phyloP scores from a whole-genome alignment of 345 rosid genomes.

The Sonneratia caseolaris region DNA sequence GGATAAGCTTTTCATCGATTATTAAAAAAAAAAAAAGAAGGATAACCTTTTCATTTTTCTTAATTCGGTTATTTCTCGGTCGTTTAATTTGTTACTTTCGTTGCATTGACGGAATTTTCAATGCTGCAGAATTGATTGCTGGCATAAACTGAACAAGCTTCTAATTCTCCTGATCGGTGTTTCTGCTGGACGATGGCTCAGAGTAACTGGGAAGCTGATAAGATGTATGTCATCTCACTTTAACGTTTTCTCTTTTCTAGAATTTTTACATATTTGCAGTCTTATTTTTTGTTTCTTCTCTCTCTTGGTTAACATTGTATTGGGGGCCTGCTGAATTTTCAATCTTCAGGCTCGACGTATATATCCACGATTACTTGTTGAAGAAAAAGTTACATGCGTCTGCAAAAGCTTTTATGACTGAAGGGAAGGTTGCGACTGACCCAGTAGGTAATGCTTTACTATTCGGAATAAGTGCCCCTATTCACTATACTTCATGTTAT shows the following conservation, averaged over 20 bases:
- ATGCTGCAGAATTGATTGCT: conserved; percentile 5
- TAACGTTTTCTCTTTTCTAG: not conserved
- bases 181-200: conserved; percentile 33
- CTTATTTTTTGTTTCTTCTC: conserved; percentile 12
- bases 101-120: not conserved
- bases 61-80: not conserved
- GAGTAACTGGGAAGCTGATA: conserved; percentile 68
- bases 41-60: not conserved
- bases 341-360: conserved; percentile 54
- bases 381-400: conserved; percentile 57
- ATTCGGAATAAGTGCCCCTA: not conserved
- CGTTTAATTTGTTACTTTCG: not conserved
- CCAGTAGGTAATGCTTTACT: conserved; percentile 47
- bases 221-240: conserved; percentile 30
- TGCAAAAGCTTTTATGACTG: conserved; percentile 62
- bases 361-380: conserved; percentile 61
- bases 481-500: not conserved
- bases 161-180: not conserved
- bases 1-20: not conserved
- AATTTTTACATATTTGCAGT: not conserved
- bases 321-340: conserved; percentile 2
- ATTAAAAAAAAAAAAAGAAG: no score
- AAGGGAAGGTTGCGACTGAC: conserved; percentile 60
- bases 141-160: not conserved
- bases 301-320: not conserved